Evolutionary conservation across 1,139 yeast genomes (phyloP).

Genomic region (Groenewaldozyma sp.): DNA sequence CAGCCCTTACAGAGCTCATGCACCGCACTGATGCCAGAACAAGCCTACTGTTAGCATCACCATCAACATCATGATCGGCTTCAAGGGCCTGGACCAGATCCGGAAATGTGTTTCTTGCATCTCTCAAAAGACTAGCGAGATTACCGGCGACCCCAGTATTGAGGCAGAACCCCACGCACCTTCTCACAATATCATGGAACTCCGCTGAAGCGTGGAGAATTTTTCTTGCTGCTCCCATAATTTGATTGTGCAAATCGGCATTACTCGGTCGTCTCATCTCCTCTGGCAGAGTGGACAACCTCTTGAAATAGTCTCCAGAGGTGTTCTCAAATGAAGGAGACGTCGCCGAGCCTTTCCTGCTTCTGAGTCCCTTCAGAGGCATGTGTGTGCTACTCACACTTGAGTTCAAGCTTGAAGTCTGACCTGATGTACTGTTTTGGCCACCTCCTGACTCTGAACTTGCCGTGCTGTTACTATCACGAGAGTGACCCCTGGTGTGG

Average conservation of each 20-base stretch:
- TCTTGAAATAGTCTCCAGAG: constrained; percentile 53
- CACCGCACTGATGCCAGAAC: constrained; percentile 10
- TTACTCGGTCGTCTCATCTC: constrained; percentile 18
- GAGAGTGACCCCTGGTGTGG: constrained; percentile 15
- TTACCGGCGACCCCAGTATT: constrained; percentile 55
- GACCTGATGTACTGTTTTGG: constrained; percentile 16
- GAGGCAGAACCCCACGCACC: constrained; percentile 57
- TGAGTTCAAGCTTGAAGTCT: constrained; percentile 1
- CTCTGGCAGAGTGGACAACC: constrained; percentile 63
- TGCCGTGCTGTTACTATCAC: constrained; percentile 10
- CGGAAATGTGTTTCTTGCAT: constrained; percentile 35
- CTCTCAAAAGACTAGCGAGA: constrained; percentile 46
- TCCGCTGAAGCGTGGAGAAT: constrained; percentile 45
- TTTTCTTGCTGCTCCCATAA: constrained; percentile 31
- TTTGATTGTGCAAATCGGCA: constrained; percentile 13
- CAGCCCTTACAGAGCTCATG: constrained; percentile 16
- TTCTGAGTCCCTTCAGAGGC: constrained; percentile 4
- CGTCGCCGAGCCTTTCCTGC: constrained; percentile 13
- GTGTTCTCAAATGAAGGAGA: constrained; percentile 26
- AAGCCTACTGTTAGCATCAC: constrained; percentile 8
- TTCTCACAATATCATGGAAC: constrained; percentile 56
- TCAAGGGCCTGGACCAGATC: constrained; percentile 22
- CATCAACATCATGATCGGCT: constrained; percentile 6
- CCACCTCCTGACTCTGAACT: background rate
- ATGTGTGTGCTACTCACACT: too few species aligned